Conservation (phyloP, 257 asterid genomes). For the Petrea volubilis region DNA sequence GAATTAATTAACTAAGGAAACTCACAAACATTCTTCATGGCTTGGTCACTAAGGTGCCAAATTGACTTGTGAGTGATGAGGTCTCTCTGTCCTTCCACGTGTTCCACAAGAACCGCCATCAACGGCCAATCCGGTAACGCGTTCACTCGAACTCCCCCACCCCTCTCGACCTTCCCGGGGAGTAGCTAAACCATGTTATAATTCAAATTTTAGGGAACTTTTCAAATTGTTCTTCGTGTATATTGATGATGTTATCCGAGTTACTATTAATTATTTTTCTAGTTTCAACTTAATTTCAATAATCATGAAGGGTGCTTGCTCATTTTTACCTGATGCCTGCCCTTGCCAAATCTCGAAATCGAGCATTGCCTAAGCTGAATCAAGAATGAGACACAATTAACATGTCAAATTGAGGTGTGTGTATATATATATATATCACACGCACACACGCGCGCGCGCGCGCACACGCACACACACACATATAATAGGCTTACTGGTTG, state of each 20-base stretch:
- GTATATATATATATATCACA: no score
- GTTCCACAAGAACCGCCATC: slow-evolving; percentile 88
- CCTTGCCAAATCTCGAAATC: slow-evolving; percentile 35
- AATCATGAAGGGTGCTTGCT: neutral
- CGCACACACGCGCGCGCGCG: no score
- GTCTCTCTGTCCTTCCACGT: slow-evolving; percentile 77
- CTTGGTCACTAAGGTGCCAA: slow-evolving; percentile 86
- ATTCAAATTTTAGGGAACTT: neutral
- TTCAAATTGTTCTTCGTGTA: neutral
- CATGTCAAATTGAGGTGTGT: neutral
- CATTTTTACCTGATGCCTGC: slow-evolving; percentile 40
- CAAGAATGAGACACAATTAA: neutral
- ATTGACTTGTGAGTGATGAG: slow-evolving; percentile 81
- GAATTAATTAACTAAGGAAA: neutral
- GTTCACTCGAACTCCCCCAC: slow-evolving; percentile 24
- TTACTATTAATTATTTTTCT: no score
- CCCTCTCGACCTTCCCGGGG: slow-evolving; percentile 24
- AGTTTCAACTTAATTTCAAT: no score
- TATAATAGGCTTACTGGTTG: slow-evolving; percentile 35
- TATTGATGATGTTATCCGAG: no score
- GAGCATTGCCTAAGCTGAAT: slow-evolving; percentile 46
- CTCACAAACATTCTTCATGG: slow-evolving; percentile 84
- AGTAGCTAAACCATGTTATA: neutral
- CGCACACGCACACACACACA: no score
- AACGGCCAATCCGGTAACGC: slow-evolving; percentile 81